Conservation (phyloP, 495 filamentous ascomycete genomes). For the Articulospora tetracladia region DNA sequence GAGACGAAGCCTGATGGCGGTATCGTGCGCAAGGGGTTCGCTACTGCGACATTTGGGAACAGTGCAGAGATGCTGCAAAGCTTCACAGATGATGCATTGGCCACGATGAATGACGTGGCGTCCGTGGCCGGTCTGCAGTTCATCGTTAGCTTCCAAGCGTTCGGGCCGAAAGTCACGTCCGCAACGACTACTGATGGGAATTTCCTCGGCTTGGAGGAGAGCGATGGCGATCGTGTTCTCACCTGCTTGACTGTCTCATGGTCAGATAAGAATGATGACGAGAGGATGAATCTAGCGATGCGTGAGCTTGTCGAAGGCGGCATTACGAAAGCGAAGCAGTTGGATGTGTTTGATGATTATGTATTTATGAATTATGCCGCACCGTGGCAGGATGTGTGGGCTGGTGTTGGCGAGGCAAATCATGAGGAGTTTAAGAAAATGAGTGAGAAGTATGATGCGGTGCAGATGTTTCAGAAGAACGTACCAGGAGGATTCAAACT, state of each 20-base stretch:
- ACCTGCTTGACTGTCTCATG: background rate
- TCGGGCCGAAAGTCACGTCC: background rate
- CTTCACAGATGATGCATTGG: background rate
- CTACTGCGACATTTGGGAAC: background rate
- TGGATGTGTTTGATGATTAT: slow-evolving; percentile 3
- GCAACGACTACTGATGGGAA: background rate
- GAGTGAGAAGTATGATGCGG: slow-evolving; percentile 45
- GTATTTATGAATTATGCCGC: slow-evolving; percentile 36
- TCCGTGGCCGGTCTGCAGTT: background rate
- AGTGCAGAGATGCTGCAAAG: background rate
- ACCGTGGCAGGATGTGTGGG: slow-evolving; percentile 36
- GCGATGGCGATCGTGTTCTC: background rate
- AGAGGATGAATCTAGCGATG: background rate
- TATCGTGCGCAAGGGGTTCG: background rate
- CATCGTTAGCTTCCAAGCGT: background rate
- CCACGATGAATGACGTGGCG: background rate
- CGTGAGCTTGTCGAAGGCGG: background rate
- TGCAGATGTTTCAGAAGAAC: slow-evolving; percentile 32
- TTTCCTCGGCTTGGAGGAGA: background rate
- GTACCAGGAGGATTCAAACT: slow-evolving; percentile 14
- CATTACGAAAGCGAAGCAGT: background rate
- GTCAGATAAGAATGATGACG: background rate
- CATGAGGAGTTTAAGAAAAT: slow-evolving; percentile 30
- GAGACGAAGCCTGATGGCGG: background rate
- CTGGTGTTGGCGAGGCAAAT: slow-evolving; percentile 42